Evolutionary conservation across 1,284 basidiomycete species (phyloP), one percentile per base, ranked within the genome.

Genomic region (Ustilago lituana): DNA sequence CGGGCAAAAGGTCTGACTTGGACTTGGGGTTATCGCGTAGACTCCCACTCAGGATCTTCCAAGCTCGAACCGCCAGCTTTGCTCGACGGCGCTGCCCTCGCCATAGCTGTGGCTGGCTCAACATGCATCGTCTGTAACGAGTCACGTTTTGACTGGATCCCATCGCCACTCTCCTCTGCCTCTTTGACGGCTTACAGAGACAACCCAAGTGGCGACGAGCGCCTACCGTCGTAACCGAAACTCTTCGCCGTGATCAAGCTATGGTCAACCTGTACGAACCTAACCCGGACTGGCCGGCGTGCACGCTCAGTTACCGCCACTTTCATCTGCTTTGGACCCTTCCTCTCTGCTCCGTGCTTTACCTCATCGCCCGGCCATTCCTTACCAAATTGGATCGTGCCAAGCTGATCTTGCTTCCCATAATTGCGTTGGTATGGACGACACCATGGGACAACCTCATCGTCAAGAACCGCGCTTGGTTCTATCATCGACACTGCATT

Each of bases 361-460:
- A 46, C 36, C 37, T 66, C 26, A 36, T 76, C 35, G 51, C 64
- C 5, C 40, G 64, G 19, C 77, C 77, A 0, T 74, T 78, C 39
- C 65, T 77, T 19, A 77, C 75, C 37, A 52, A 53, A 23, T 55
- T 78, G 23, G 77, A 78, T 32, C 54, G 57, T n/a, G 62, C 64
- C 32, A 77, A 77, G 52, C 68, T 78, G 27, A 54, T 70, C 33
- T 32, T 78, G 15, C 64, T 78, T 0, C 75, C 77, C 36, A 54
- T 66, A 46, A 73, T 78, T 33, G 77, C 77, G 1, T 76, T 78
- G 26, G 63, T 78, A 0, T 78, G 77, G 77, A 78, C 77, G 10
- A 76, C 77, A 15, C 73, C 75, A 11, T 78, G 77, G 75, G 77
- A 78, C 56, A 76, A 73, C 31, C 56, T 72, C 47, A 64, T 78